Conservation (phyloP, 352 stramenopile species). For the Phytophthora multivora region DNA sequence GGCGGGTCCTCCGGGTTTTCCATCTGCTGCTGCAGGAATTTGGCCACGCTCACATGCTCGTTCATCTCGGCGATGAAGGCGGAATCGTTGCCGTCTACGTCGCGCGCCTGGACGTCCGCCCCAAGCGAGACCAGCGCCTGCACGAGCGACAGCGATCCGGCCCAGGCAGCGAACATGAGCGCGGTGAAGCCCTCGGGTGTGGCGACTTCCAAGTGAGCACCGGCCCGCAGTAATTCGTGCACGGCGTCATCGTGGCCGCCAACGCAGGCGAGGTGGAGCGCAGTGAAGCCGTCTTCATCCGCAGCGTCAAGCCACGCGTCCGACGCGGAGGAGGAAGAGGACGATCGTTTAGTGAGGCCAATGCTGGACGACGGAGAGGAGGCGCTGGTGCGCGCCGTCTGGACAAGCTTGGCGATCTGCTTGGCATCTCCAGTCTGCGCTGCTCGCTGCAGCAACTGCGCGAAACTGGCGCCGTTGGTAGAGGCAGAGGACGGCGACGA, state of each 20-base stretch:
- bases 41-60: constrained; percentile 44
- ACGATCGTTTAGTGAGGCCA: constrained; percentile 24
- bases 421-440: constrained; percentile 53
- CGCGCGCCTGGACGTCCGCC: constrained; percentile 39
- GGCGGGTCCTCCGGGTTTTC: constrained; percentile 18
- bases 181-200: constrained; percentile 64
- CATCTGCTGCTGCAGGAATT: constrained; percentile 45
- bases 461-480: constrained; percentile 27
- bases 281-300: constrained; percentile 66
- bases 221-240: constrained; percentile 42
- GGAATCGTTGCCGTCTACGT: constrained; percentile 59
- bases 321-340: constrained; percentile 25
- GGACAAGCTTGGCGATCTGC: constrained; percentile 52
- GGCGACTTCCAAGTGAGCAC: constrained; percentile 45
- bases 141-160: constrained; percentile 45
- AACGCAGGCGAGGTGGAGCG: constrained; percentile 61
- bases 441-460: constrained; percentile 45
- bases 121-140: constrained; percentile 42
- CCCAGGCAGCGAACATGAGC: constrained; percentile 60
- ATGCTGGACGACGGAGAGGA: constrained; percentile 27
- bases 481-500: constrained; percentile 37
- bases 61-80: constrained; percentile 60
- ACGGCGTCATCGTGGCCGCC: constrained; percentile 53
- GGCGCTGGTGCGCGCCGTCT: constrained; percentile 33
- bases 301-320: constrained; percentile 37